Conservation (phyloP, 345 rosid species). For the Syzygium aqueum region DNA sequence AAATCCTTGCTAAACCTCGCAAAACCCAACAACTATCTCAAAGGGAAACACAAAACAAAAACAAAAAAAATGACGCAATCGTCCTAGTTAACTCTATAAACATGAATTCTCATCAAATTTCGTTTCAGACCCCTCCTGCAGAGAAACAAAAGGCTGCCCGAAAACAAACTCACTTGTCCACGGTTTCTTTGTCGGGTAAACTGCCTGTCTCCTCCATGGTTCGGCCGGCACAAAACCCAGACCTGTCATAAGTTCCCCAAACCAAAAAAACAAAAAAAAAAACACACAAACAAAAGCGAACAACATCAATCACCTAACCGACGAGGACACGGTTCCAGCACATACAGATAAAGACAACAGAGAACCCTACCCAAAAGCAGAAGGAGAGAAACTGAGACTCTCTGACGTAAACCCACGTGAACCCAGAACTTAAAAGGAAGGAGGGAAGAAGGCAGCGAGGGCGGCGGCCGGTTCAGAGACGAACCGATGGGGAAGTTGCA, state of each 20-base stretch:
- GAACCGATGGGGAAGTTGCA: too few relatives aligned
- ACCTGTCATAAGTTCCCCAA: background rate
- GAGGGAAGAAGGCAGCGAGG: too few relatives aligned
- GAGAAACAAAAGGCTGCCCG: background rate
- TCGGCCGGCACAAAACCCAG: background rate
- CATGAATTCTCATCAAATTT: background rate
- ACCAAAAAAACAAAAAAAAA: too few relatives aligned
- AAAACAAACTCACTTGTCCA: background rate
- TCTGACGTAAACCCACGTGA: background rate
- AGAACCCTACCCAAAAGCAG: background rate
- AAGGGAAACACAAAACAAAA: background rate
- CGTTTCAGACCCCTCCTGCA: background rate
- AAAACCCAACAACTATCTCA: background rate
- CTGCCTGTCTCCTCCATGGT: background rate
- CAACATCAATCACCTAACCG: background rate
- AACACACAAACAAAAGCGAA: background rate
- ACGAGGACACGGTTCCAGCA: background rate
- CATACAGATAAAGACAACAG: background rate
- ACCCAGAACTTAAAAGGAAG: background rate
- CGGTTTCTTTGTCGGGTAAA: background rate
- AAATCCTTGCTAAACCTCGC: background rate
- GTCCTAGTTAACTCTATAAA: background rate
- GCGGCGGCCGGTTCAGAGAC: too few relatives aligned
- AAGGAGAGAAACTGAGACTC: background rate
- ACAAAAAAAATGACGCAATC: background rate